These are phyloP conservation scores for Flaveria ramosissima DNA, from an alignment of 129 eudicot genomes.

Conservation along the genomic window DNA sequence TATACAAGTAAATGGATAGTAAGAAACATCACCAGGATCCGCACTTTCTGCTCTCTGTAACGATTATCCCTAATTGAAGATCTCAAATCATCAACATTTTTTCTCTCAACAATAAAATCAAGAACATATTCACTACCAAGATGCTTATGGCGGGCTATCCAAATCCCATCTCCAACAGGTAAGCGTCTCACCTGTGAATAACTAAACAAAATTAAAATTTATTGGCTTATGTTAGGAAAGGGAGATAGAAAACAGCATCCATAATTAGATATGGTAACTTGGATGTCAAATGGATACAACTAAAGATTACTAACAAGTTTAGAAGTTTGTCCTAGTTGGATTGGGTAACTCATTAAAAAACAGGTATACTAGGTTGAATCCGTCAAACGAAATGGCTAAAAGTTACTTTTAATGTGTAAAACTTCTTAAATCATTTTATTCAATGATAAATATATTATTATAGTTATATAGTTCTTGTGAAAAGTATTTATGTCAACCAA, in stretches of 20 bases:
- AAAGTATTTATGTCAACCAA: background rate
- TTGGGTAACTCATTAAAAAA: background rate
- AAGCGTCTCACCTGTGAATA: constrained; percentile 61
- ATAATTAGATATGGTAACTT: constrained; percentile 9
- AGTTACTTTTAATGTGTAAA: background rate
- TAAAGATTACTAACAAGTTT: too few species aligned
- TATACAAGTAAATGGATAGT: background rate
- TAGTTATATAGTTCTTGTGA: background rate
- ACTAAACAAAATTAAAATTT: background rate
- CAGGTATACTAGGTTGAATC: background rate
- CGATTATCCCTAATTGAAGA: constrained; percentile 90
- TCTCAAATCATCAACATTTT: constrained; percentile 87
- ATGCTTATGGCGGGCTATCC: constrained; percentile 89
- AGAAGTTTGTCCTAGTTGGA: too few species aligned
- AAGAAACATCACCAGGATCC: constrained; percentile 68
- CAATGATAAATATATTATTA: background rate
- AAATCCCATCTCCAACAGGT: constrained; percentile 95
- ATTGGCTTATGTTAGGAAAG: background rate
- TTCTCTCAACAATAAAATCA: constrained; percentile 93
- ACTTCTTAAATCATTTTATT: background rate
- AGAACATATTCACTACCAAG: constrained; percentile 76
- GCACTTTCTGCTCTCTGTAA: constrained; percentile 88
- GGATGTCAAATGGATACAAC: background rate
- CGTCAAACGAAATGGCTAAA: background rate
- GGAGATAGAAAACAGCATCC: background rate